Evolutionary conservation across 1,284 basidiomycete species (phyloP).

Genomic region (Psilocybe mexicana): DNA sequence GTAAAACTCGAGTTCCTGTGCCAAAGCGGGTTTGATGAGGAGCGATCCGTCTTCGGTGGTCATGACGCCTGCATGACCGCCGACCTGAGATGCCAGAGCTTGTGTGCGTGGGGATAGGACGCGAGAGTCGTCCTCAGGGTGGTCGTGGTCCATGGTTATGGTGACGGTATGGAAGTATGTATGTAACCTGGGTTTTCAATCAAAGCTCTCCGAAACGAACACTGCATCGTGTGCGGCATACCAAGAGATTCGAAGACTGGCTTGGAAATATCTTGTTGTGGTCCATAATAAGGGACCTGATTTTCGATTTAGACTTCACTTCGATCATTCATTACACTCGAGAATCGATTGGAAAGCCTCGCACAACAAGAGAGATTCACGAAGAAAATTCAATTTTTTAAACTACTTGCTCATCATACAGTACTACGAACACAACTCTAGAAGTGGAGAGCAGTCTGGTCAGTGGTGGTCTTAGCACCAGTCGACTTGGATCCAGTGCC

Average conservation of each 20-base stretch:
- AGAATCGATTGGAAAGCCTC: neutral
- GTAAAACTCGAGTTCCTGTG: slow-evolving; percentile 83
- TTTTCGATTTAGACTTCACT: too few species aligned
- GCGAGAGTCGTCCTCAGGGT: neutral
- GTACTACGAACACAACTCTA: neutral
- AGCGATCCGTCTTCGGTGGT: slow-evolving; percentile 75
- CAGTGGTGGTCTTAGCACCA: neutral
- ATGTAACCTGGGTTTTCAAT: too few species aligned
- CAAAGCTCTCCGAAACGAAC: too few species aligned
- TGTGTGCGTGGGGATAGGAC: slow-evolving; percentile 6
- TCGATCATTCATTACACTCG: too few species aligned
- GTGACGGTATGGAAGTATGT: neutral
- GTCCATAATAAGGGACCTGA: too few species aligned
- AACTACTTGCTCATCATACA: slow-evolving; percentile 15
- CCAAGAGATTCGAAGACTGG: too few species aligned
- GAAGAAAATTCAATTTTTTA: slow-evolving; percentile 13
- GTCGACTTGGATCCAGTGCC: neutral
- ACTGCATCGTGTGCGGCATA: too few species aligned
- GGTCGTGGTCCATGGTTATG: neutral
- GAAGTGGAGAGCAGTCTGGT: neutral
- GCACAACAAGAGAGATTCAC: neutral
- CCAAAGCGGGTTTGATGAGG: slow-evolving; percentile 82
- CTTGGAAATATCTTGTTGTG: too few species aligned
- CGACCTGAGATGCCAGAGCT: slow-evolving; percentile 66
- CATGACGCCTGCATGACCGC: slow-evolving; percentile 82